Base-by-base conservation (phyloP, 768 basidiomycete genomes). In the Pisolithus microcarpus region DNA sequence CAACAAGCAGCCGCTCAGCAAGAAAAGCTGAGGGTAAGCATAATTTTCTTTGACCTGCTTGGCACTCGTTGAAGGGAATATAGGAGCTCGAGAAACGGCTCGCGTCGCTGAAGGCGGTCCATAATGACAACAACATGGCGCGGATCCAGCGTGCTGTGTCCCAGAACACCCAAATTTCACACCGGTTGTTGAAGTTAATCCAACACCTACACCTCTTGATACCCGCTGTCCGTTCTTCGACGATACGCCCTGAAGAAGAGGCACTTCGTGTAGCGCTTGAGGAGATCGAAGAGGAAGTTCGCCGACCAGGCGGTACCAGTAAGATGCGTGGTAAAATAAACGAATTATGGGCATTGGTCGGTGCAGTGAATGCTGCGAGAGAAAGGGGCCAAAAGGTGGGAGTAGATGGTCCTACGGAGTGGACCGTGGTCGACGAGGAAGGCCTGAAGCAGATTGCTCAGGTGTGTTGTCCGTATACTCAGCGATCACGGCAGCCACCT, bases 361-460 rank as follows among this genome's bases (percentile, higher is more conserved):
- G 88, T 4, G 81, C 85, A 42, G 71, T 91, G 16, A 77, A 77
- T 48, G 77, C 76, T 7, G 75, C 79, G 24, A 69, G 75, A 57
- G 81, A 84, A 59, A 66, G 73, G 38, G 75, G 73, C 43, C 65
- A 71, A 52, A 74, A 75, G 54, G 66, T 61, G 19, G 68, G 65
- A 28, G 58, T 61, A 11, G 75, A 73, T 15, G 74, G 72, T 1
- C 51, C 46, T 15, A 74, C 76, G 7, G 85, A 83, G 58, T 91
- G 88, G 88, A 78, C 81, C 0, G 87, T 91, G n/a, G 85, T 87
- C 3, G 91, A 93, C 62, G 87, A 89, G 60, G 87, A 90, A 1
- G 90, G 90, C 1, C 68, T 93, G 50, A 73, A 79, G 43, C 82
- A 87, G 64, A 81, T 93, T 50, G 73, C 82, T 4, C 82, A 86